Evolutionary conservation across 345 rosid species (phyloP).

Genomic region (Gossypium ekmanianum): DNA sequence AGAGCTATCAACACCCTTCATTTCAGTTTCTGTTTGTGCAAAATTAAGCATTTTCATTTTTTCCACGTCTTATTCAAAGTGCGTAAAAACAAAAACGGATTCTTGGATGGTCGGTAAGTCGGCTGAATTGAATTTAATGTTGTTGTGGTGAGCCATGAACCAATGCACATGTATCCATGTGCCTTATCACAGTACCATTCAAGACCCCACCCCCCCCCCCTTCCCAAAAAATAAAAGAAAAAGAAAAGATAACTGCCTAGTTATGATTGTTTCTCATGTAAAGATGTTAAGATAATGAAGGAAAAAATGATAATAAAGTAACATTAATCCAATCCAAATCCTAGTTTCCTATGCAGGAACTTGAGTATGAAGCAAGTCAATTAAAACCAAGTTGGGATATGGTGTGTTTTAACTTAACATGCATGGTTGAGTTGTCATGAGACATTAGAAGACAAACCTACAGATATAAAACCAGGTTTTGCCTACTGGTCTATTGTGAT

Average conservation of each 20-base stretch:
- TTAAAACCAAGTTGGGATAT: neutral
- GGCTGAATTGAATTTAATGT: neutral
- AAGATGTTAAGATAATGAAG: no score
- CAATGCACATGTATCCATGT: neutral
- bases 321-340: neutral
- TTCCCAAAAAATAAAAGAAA: no score
- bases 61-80: constrained; percentile 4
- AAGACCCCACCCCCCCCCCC: neutral
- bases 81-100: neutral
- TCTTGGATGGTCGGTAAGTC: neutral
- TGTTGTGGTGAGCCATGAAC: neutral
- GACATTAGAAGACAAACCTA: constrained; percentile 11
- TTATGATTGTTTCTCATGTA: no score
- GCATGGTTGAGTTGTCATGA: constrained; percentile 16
- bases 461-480: neutral
- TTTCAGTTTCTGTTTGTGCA: neutral
- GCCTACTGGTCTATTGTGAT: neutral
- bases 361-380: neutral
- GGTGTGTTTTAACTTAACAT: neutral
- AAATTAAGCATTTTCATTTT: neutral
- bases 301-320: no score
- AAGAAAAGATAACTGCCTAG: no score
- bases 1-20: neutral
- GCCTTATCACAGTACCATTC: neutral
- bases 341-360: neutral